Percentiles rank a stretch among this genome's conserved stretches.
Conservation (phyloP, 2,329 filamentous ascomycete species). For the Helminthosporium solani region DNA sequence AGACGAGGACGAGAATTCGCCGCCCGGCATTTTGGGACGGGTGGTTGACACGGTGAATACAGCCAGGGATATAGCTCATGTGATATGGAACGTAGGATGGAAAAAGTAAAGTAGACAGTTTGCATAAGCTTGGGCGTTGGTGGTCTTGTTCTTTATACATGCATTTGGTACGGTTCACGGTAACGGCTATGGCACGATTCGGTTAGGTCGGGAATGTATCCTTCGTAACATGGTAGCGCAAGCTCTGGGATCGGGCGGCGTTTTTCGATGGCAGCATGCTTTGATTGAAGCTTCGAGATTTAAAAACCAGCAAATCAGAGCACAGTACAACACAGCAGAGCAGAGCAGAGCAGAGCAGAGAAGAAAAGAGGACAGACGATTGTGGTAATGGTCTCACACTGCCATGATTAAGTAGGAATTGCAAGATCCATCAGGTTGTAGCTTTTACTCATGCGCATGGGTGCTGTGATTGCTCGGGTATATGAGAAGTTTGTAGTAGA, state of each 20-base stretch:
- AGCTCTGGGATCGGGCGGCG: background rate
- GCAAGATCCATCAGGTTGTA: no score
- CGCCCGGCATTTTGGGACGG: conserved; percentile 68
- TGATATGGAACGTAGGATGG: conserved; percentile 69
- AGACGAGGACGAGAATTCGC: conserved; percentile 64
- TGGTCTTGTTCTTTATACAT: conserved; percentile 2
- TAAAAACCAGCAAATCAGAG: no score
- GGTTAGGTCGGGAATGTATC: no score
- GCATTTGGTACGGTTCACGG: conserved; percentile 4
- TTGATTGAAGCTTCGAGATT: background rate
- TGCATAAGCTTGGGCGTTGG: conserved; percentile 17
- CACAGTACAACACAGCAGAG: no score
- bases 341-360: no score
- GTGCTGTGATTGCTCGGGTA: no score
- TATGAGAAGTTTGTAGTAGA: no score
- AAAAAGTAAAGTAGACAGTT: conserved; percentile 42
- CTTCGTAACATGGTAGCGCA: background rate
- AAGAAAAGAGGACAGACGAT: no score
- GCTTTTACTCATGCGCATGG: no score
- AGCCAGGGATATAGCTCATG: conserved; percentile 63
- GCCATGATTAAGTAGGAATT: no score
- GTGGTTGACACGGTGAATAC: conserved; percentile 77
- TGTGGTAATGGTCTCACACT: no score
- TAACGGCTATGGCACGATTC: no score
- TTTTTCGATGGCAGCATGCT: background rate